phyloP scores from a whole-genome alignment of 768 basidiomycete genomes.

The Clavaria fumosa region DNA sequence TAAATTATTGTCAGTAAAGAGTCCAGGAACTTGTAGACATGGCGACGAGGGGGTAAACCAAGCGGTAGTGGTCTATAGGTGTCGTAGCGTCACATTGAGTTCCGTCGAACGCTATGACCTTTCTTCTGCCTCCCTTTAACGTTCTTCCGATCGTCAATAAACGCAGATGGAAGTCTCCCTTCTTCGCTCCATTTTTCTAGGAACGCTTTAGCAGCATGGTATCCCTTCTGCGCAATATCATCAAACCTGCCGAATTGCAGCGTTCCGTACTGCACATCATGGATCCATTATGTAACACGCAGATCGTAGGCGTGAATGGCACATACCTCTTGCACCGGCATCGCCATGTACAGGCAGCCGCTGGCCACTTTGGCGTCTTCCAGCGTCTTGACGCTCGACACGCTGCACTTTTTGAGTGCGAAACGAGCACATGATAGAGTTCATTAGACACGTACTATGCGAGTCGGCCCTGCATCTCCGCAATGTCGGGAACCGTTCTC shows the following conservation, averaged over 20 bases:
- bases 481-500: constrained; percentile 68
- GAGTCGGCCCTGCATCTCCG: constrained; percentile 86
- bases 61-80: too few species aligned
- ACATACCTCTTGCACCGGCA: constrained; percentile 86
- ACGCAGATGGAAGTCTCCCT: constrained; percentile 63
- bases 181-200: constrained; percentile 71
- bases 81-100: constrained; percentile 55
- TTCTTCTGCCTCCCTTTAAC: constrained; percentile 38
- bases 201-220: constrained; percentile 52
- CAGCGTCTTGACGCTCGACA: constrained; percentile 87
- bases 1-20: too few species aligned
- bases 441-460: constrained; percentile 62
- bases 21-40: too few species aligned
- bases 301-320: not conserved
- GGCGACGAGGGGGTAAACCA: too few species aligned
- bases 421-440: constrained; percentile 6
- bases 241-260: constrained; percentile 81
- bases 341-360: constrained; percentile 80
- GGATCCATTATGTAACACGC: not conserved
- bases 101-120: constrained; percentile 63
- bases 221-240: constrained; percentile 76
- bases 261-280: constrained; percentile 50
- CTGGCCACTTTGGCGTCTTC: constrained; percentile 89
- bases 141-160: constrained; percentile 43
- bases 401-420: constrained; percentile 30